These are phyloP conservation scores for Solanum hybrid DNA, from an alignment of 305 asterid genomes.

Conservation along the genomic window DNA sequence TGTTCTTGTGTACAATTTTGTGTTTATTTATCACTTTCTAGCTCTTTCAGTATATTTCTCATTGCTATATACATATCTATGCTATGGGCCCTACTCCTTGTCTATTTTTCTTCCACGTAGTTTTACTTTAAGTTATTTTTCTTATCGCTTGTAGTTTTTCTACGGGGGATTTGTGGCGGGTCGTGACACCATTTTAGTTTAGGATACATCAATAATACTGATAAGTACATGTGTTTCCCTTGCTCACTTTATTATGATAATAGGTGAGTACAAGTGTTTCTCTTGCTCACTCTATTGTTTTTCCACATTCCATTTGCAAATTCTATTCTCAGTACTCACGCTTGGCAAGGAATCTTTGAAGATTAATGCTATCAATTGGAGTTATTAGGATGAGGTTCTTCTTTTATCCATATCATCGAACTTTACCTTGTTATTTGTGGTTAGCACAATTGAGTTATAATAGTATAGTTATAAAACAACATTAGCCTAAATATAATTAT, in stretches of 20 bases:
- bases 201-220: neutral
- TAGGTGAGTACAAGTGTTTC: neutral
- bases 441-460: neutral
- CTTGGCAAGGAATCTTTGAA: neutral
- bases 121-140: too few species aligned
- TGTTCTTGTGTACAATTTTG: too few species aligned
- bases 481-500: too few species aligned
- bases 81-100: neutral
- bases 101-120: neutral
- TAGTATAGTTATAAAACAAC: neutral
- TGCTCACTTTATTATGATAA: neutral
- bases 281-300: too few species aligned
- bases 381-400: neutral
- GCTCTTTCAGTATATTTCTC: too few species aligned
- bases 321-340: neutral
- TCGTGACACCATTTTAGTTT: neutral
- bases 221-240: neutral
- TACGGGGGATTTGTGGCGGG: neutral
- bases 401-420: neutral
- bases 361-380: neutral
- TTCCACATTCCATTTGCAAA: neutral
- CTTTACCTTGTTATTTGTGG: neutral
- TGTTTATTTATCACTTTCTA: too few species aligned
- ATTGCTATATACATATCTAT: too few species aligned
- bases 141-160: neutral